A percentile compares a stretch with the other conserved stretches of the same genome.
Conservation (phyloP, 257 asterid genomes). For the Forsythia viridissima region DNA sequence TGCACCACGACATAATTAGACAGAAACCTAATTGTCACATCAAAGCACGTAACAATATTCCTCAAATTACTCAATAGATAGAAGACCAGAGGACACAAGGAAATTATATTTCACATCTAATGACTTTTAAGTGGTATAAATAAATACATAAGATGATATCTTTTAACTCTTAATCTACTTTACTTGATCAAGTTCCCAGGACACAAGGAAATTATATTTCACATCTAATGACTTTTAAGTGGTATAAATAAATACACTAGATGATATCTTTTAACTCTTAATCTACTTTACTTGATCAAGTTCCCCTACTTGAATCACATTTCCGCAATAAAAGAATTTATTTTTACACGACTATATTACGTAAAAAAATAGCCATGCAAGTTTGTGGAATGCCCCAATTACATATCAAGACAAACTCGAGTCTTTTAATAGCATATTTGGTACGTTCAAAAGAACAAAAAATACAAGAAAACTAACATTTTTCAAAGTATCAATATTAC, state of each 20-base stretch:
- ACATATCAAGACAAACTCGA: too few species aligned
- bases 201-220: not conserved
- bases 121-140: not conserved
- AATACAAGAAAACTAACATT: too few species aligned
- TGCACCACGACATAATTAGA: not conserved
- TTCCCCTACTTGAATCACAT: not conserved
- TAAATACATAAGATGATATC: not conserved
- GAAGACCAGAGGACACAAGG: not conserved
- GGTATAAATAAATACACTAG: not conserved
- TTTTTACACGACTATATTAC: not conserved
- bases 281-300: not conserved
- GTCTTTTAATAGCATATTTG: too few species aligned
- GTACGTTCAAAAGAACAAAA: too few species aligned
- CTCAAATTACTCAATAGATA: not conserved
- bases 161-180: too few species aligned
- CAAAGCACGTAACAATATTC: not conserved
- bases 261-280: too few species aligned
- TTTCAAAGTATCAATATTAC: too few species aligned
- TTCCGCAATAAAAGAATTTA: not conserved
- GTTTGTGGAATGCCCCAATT: not conserved
- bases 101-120: not conserved
- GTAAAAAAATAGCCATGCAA: not conserved
- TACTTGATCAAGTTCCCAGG: not conserved
- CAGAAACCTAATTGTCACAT: not conserved
- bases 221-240: not conserved